Evolutionary conservation across 495 filamentous ascomycete species (phyloP).

Genomic region (Tuber magnatum): DNA sequence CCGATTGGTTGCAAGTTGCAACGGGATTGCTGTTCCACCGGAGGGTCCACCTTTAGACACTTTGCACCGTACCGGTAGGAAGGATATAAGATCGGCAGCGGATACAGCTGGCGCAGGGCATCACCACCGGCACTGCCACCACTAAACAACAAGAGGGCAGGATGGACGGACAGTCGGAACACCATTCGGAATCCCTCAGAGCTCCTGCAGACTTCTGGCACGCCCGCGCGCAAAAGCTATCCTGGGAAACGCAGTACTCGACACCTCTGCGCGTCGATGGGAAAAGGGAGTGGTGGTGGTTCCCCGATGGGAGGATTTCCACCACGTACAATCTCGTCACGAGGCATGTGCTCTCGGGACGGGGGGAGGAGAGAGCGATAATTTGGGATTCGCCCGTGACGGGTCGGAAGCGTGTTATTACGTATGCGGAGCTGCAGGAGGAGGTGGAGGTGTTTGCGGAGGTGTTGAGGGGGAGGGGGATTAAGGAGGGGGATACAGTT

Average conservation of each 20-base stretch:
- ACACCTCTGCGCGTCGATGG: conserved; percentile 19
- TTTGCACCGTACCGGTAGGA: background rate
- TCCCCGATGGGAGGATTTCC: conserved; percentile 79
- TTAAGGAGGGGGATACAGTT: conserved; percentile 82
- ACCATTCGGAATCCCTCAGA: conserved; percentile 45
- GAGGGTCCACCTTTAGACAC: too few species aligned
- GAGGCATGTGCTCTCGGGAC: conserved; percentile 69
- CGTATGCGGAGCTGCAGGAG: conserved; percentile 66
- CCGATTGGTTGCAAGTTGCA: too few species aligned
- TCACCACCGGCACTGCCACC: background rate
- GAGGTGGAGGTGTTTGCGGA: conserved; percentile 80
- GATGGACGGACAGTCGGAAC: background rate
- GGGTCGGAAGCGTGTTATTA: conserved; percentile 60
- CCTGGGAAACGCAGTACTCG: conserved; percentile 55
- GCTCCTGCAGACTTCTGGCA: conserved; percentile 71
- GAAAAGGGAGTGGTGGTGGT: conserved; percentile 68
- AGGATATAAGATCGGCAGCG: background rate
- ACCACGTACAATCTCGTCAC: conserved; percentile 88
- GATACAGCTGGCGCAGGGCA: background rate
- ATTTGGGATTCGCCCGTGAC: conserved; percentile 86
- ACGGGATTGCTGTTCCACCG: too few species aligned
- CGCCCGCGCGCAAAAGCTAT: conserved; percentile 61
- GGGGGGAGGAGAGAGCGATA: conserved; percentile 66
- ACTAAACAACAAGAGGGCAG: background rate
- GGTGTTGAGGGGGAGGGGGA: conserved; percentile 73